Conservation (phyloP, 2,329 filamentous ascomycete species). For the Domatiomyces globalis region DNA sequence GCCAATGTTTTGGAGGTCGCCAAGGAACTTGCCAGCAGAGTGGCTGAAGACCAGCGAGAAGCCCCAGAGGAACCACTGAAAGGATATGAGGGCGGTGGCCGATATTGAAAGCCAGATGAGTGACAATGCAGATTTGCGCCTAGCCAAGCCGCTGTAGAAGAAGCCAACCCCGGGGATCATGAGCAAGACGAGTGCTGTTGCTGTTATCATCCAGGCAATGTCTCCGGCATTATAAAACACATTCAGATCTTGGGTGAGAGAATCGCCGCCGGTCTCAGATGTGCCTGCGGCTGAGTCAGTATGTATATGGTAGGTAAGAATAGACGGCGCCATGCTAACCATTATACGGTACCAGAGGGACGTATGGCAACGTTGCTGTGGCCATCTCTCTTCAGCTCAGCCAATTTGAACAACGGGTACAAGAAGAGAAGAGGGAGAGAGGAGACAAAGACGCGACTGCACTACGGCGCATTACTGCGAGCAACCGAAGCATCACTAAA, state of each 20-base stretch:
- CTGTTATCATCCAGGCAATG: conserved; percentile 66
- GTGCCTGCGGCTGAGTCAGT: conserved; percentile 31
- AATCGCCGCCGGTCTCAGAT: conserved; percentile 49
- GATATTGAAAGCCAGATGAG: conserved; percentile 77
- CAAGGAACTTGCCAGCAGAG: conserved; percentile 59
- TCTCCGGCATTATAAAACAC: conserved; percentile 75
- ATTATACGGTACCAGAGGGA: conserved; percentile 10
- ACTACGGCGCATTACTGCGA: not conserved
- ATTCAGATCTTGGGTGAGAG: conserved; percentile 59
- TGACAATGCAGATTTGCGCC: conserved; percentile 75
- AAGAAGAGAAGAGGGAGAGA: too few species aligned
- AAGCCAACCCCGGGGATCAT: conserved; percentile 92
- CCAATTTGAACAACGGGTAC: too few species aligned
- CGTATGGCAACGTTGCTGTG: not conserved
- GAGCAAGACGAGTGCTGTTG: conserved; percentile 66
- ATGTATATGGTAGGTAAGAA: conserved; percentile 23
- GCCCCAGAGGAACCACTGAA: conserved; percentile 96
- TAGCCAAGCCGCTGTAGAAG: conserved; percentile 84
- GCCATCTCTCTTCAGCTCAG: too few species aligned
- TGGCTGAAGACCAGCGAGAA: conserved; percentile 75
- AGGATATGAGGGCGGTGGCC: conserved; percentile 62
- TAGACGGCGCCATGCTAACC: conserved; percentile 3
- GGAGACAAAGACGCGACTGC: conserved; percentile 3
- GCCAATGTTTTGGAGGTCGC: conserved; percentile 65
- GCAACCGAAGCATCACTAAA: too few species aligned